phyloP scores from a whole-genome alignment of 306 rosid genomes.

The Trichosanthes cucumerina region DNA sequence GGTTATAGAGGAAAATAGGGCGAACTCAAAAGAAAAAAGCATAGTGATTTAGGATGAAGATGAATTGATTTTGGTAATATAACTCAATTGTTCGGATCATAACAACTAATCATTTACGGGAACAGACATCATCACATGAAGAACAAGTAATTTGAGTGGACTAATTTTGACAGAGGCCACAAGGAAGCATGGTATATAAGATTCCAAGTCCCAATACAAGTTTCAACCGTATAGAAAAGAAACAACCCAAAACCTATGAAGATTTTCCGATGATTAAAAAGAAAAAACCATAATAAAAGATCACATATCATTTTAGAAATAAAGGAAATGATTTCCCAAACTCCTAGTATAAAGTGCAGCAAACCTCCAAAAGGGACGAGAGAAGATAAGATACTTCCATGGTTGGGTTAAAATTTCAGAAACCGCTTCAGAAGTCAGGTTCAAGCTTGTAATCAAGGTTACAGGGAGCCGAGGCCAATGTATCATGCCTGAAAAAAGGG shows the following conservation, averaged over 20 bases:
- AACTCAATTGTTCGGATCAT: no score
- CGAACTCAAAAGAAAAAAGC: no score
- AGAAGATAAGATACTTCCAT: not conserved
- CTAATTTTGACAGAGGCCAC: not conserved
- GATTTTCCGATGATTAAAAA: not conserved
- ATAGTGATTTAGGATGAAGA: no score
- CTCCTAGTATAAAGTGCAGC: not conserved
- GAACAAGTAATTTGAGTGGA: not conserved
- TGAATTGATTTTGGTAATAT: no score
- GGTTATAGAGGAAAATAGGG: no score
- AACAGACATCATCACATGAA: no score
- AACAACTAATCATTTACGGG: not conserved
- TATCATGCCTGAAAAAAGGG: not conserved
- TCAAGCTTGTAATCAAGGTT: not conserved
- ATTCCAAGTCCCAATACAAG: not conserved
- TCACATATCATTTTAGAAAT: constrained; percentile 4
- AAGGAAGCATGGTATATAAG: not conserved
- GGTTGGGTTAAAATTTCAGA: not conserved
- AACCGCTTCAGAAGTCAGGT: constrained; percentile 2
- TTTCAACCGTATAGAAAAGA: not conserved
- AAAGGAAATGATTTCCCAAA: not conserved
- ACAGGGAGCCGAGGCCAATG: not conserved
- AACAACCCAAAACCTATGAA: not conserved
- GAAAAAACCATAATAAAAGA: not conserved
- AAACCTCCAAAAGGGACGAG: not conserved